A percentile compares a stretch with the other conserved stretches of the same genome.
Conservation (phyloP, 805 yeast genomes). For the Wickerhamiella allomyrinae region DNA sequence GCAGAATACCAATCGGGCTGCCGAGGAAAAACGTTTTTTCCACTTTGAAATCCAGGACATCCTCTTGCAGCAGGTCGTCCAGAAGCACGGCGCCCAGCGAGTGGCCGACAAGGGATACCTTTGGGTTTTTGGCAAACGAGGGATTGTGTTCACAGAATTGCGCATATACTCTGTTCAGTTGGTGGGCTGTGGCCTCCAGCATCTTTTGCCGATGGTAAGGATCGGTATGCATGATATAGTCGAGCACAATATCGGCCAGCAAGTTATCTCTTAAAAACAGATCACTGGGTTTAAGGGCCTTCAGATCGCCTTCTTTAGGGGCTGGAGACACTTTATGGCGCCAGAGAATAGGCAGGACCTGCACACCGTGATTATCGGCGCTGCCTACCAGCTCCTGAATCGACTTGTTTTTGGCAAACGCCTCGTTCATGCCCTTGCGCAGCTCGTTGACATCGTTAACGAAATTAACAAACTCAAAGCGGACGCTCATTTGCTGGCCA, state of each 20-base stretch:
- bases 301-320: conserved; percentile 15
- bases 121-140: conserved; percentile 44
- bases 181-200: conserved; percentile 41
- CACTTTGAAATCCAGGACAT: conserved; percentile 48
- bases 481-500: conserved; percentile 74
- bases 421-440: conserved; percentile 14
- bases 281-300: conserved; percentile 8
- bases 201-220: conserved; percentile 51
- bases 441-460: conserved; percentile 67
- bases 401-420: conserved; percentile 6
- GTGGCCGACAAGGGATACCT: conserved; percentile 76
- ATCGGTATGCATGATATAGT: conserved; percentile 62
- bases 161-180: conserved; percentile 48
- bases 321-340: conserved; percentile 37
- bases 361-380: conserved; percentile 35
- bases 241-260: conserved; percentile 77
- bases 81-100: conserved; percentile 80
- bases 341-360: conserved; percentile 87
- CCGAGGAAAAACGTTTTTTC: conserved; percentile 71
- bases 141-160: conserved; percentile 53
- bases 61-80: conserved; percentile 47
- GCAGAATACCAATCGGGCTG: conserved; percentile 81
- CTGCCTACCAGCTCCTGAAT: conserved; percentile 3
- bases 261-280: conserved; percentile 29
- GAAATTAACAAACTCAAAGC: conserved; percentile 71